Evolutionary conservation across 2,329 filamentous ascomycete genomes (phyloP), one percentile per base, ranked within the genome.

Genomic region (Cladosporium sp.): DNA sequence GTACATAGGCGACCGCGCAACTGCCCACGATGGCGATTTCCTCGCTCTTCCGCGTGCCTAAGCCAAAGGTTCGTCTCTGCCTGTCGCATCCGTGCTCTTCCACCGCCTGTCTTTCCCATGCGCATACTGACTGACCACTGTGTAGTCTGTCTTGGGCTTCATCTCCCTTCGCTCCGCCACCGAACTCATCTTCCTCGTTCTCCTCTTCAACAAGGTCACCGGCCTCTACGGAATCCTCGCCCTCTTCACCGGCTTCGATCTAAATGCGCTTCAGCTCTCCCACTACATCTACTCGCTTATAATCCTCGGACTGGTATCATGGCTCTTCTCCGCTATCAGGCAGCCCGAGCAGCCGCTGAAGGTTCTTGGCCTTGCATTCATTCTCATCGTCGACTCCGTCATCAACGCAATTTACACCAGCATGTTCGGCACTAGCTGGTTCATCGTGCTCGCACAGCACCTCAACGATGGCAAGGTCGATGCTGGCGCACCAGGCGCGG

Each of bases 181-280:
- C 47, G 90, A 94, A 66, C 82, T 97, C 68, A 91, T 96, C 67
- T 86, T 89, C 4, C 80, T 94, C 61, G 86, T 89, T 10, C 83
- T 96, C 62, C 81, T 95, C 56, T 87, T 97, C 77, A 97, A 97
- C 81, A 96, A 96, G 75, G 84, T 92, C 64, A 93, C 90, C 50
- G 92, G 91, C 58, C 80, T 96, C 65, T 97, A 96, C 74, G 92
- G 92, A 63, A 81, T 97, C 42, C 86, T 97, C 65, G 91, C 92
- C 59, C 83, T 96, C 65, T 79, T 96, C 63, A 96, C 92, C 22
- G 93, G 93, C 70, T 91, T 90, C 74, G 80, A 87, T 65, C 84
- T 96, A 61, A 92, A 90, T 55, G 80, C 86, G 28, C 82, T 94
- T 22, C 93, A 97, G 74, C 82, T 96, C 58, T 89, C 88, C 58